Base-by-base conservation (phyloP, 495 filamentous ascomycete species). In the Daldinia decipiens region DNA sequence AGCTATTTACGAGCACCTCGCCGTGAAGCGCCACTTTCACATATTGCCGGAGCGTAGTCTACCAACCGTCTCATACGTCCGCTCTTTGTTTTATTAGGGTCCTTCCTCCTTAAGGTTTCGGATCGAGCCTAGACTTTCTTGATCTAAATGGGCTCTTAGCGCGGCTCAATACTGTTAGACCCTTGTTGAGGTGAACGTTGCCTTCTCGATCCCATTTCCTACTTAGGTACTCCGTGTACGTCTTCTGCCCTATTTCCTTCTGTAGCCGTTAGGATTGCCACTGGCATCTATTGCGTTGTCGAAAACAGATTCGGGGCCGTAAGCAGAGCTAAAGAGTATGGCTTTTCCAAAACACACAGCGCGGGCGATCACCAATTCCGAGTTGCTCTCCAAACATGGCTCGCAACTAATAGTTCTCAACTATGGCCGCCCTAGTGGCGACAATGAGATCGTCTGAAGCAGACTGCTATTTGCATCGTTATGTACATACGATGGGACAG, bases 91-190 rank as follows among this genome's bases (percentile, higher is more conserved):
- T 32, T 39, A 68, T 26, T 47, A 68, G 34, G 34, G 47, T 58
- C 56, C 47, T 57, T 55, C 62, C 65, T 62, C 62, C 51, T 65
- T 62, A 51, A 59, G 60, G 52, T 68, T 62, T 68, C 61, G 61
- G 65, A 62, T 69, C 61, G 56, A 68, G 62, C 70, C 70, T 66
- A 73, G 65, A 59, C 45, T 56, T 67, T 12, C n/a, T 69, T 15
- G 38, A 26, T 56, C 47, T 68, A 67, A 59, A 58, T 36, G 27
- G 9, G 61, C 65, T 68, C 59, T 29, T 72, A 68, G 70, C 65
- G 70, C 65, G 65, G 65, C 70, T 68, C 40, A 62, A 64, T 56
- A 32, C 24, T 64, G 60, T 57, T 39, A 31, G 32, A 50, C 31
- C 36, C 45, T 13, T 58, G 34, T 70, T 70, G 50, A 45, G 62